Evolutionary conservation across 73 alveolate genomes (phyloP).

Genomic region (Effrenium voratum): DNA sequence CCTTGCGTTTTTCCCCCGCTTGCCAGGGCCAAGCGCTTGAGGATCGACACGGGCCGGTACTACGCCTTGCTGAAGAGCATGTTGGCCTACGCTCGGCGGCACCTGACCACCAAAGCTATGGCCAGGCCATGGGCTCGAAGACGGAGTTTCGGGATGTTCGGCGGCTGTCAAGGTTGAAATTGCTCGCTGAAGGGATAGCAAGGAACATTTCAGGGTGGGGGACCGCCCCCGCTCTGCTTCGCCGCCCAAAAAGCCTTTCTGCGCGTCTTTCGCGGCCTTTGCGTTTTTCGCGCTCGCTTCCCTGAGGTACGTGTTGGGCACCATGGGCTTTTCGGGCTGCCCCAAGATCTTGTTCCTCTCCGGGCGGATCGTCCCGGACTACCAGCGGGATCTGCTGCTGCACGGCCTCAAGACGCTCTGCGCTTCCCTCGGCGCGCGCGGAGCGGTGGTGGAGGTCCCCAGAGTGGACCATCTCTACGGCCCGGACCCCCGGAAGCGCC

Average conservation of each 20-base stretch:
- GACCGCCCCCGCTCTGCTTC: no score
- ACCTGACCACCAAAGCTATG: constrained; percentile 33
- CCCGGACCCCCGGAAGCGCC: constrained; percentile 8
- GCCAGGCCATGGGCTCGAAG: no score
- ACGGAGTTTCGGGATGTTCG: no score
- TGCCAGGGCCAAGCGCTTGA: neutral
- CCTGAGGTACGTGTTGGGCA: neutral
- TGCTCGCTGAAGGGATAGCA: no score
- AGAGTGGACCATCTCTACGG: constrained; percentile 13
- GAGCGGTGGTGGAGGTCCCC: constrained; percentile 9
- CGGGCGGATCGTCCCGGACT: neutral
- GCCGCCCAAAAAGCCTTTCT: no score
- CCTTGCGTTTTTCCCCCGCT: no score
- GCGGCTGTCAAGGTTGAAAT: no score
- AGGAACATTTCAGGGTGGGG: no score
- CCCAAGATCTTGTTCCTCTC: constrained; percentile 27
- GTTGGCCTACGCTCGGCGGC: neutral
- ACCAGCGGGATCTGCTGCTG: neutral
- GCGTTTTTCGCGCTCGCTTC: no score
- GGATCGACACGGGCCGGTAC: neutral
- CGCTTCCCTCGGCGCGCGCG: no score
- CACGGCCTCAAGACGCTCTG: constrained; percentile 30
- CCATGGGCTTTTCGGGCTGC: neutral
- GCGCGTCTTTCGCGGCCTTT: no score
- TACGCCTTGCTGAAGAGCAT: neutral